Conservation (phyloP, 768 basidiomycete genomes). For the Lactarius sanguifluus region DNA sequence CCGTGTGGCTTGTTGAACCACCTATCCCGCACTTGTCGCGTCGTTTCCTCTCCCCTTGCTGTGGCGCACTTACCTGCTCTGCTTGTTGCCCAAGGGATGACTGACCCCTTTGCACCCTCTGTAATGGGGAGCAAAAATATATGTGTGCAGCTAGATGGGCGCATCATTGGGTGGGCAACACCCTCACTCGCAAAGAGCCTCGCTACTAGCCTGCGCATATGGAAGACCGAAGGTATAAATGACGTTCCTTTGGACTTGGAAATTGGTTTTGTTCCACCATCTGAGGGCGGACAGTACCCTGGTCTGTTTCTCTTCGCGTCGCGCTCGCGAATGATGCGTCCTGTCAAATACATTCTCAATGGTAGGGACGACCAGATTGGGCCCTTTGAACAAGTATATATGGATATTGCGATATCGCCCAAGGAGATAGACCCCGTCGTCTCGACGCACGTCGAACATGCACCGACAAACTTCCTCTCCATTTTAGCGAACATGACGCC, state of each 20-base stretch:
- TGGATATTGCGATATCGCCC: slow-evolving; percentile 93
- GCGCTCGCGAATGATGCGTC: slow-evolving; percentile 94
- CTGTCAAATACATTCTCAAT: slow-evolving; percentile 88
- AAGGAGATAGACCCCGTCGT: slow-evolving; percentile 74
- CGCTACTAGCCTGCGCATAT: slow-evolving; percentile 81
- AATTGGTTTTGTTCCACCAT: slow-evolving; percentile 82
- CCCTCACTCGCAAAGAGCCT: slow-evolving; percentile 72
- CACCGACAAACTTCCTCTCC: slow-evolving; percentile 93
- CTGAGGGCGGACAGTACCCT: slow-evolving; percentile 94
- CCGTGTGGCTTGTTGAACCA: slow-evolving; percentile 98
- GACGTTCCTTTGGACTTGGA: slow-evolving; percentile 91
- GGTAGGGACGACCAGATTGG: slow-evolving; percentile 88
- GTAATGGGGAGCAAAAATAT: slow-evolving; percentile 81
- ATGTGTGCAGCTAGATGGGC: slow-evolving; percentile 93
- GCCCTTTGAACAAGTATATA: slow-evolving; percentile 97
- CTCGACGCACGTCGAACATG: slow-evolving; percentile 90
- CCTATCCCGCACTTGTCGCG: slow-evolving; percentile 88
- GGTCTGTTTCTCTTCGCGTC: slow-evolving; percentile 91
- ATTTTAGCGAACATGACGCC: slow-evolving; percentile 97
- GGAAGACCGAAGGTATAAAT: slow-evolving; percentile 88
- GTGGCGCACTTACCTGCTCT: slow-evolving; percentile 79
- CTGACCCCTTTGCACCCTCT: slow-evolving; percentile 76
- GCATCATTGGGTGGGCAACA: slow-evolving; percentile 91
- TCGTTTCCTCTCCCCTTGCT: slow-evolving; percentile 74
- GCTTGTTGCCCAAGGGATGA: slow-evolving; percentile 90